Conservation (phyloP, 1,284 basidiomycete genomes). For the Sparassis latifolia region DNA sequence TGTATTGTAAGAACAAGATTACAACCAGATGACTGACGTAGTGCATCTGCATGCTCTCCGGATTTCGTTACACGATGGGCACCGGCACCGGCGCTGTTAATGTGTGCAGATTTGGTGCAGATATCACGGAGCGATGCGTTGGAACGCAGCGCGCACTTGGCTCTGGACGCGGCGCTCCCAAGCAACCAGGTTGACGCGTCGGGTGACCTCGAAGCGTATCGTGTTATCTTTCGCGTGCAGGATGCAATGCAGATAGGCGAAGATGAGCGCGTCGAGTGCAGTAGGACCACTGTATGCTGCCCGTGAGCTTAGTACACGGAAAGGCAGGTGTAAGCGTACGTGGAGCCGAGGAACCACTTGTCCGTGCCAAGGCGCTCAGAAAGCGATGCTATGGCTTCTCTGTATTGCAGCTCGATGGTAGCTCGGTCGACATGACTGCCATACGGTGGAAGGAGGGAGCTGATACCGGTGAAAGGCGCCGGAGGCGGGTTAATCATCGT, state of each 20-base stretch:
- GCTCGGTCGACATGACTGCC: slow-evolving; percentile 47
- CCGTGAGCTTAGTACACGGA: neutral
- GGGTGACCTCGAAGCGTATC: slow-evolving; percentile 55
- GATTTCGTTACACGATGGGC: too few relatives aligned
- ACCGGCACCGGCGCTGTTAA: too few relatives aligned
- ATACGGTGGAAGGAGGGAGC: slow-evolving; percentile 52
- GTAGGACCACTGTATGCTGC: slow-evolving; percentile 52
- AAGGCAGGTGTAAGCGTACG: slow-evolving; percentile 35
- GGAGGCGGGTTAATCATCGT: slow-evolving; percentile 56
- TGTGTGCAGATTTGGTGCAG: too few relatives aligned
- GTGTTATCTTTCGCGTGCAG: slow-evolving; percentile 44
- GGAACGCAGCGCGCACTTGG: slow-evolving; percentile 51
- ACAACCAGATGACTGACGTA: too few relatives aligned
- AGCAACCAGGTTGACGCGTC: slow-evolving; percentile 64
- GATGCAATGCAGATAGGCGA: slow-evolving; percentile 70
- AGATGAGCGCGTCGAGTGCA: slow-evolving; percentile 68
- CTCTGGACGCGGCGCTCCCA: slow-evolving; percentile 67
- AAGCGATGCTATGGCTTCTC: slow-evolving; percentile 64
- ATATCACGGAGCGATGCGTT: neutral
- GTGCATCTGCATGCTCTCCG: too few relatives aligned
- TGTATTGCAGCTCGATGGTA: slow-evolving; percentile 49
- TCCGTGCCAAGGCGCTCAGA: slow-evolving; percentile 68
- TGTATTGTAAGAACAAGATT: too few relatives aligned
- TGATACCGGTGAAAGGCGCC: slow-evolving; percentile 60
- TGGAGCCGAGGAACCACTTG: slow-evolving; percentile 72